Evolutionary conservation across 257 asterid species (phyloP).

Genomic region (Solanum sejunctum): DNA sequence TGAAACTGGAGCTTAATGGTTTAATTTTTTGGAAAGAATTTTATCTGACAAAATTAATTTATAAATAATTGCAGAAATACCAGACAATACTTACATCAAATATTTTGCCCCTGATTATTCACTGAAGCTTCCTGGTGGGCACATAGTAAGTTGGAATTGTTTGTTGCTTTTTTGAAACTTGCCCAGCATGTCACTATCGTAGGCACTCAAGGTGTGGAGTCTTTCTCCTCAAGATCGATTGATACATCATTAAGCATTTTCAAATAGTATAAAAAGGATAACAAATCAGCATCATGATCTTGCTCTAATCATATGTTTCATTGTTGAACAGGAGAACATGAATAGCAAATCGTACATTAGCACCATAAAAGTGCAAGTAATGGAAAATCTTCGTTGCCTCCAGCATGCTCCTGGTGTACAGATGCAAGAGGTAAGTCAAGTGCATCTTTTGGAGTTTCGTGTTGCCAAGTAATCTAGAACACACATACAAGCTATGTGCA

Average conservation of each 20-base stretch:
- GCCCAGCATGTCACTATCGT: neutral
- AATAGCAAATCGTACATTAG: slow-evolving; percentile 87
- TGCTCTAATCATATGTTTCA: neutral
- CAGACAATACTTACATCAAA: slow-evolving; percentile 79
- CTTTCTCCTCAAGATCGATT: neutral
- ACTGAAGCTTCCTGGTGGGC: slow-evolving; percentile 63
- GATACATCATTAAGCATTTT: neutral
- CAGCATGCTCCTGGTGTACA: slow-evolving; percentile 98
- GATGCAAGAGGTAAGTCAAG: slow-evolving; percentile 78
- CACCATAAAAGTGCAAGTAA: slow-evolving; percentile 73
- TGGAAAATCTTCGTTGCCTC: slow-evolving; percentile 81
- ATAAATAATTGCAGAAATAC: slow-evolving; percentile 59
- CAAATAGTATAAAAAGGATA: neutral
- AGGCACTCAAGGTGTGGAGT: neutral
- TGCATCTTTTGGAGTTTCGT: neutral
- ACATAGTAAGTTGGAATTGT: slow-evolving; percentile 44
- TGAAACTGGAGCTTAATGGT: neutral
- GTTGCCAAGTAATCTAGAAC: neutral
- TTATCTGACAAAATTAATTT: neutral
- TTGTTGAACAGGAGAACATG: slow-evolving; percentile 71
- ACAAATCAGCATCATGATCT: neutral
- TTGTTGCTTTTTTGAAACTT: neutral
- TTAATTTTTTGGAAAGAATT: neutral
- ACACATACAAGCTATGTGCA: neutral
- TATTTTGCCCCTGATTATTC: slow-evolving; percentile 85